Conservation (phyloP, 495 filamentous ascomycete genomes). For the Talaromyces adpressus region DNA sequence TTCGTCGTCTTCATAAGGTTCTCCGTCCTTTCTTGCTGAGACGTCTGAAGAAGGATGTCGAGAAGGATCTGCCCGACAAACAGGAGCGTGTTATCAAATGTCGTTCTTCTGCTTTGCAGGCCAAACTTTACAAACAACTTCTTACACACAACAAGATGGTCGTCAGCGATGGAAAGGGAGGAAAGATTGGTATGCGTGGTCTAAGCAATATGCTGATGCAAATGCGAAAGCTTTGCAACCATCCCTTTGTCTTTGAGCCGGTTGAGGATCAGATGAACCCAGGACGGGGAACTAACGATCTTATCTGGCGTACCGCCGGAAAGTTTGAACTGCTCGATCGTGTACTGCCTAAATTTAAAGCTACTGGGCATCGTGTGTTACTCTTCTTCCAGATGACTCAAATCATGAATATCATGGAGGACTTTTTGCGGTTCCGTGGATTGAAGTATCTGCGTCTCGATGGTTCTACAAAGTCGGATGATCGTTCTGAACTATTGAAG, state of each 20-base stretch:
- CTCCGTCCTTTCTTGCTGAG: constrained; percentile 93
- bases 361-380: constrained; percentile 82
- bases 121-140: constrained; percentile 92
- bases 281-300: constrained; percentile 73
- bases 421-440: constrained; percentile 80
- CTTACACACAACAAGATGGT: constrained; percentile 88
- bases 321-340: constrained; percentile 96
- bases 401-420: constrained; percentile 99
- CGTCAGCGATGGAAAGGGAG: constrained; percentile 91
- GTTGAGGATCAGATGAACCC: constrained; percentile 99
- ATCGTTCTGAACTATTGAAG: constrained; percentile 83
- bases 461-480: constrained; percentile 94
- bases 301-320: constrained; percentile 91
- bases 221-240: constrained; percentile 96
- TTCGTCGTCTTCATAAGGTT: constrained; percentile 97
- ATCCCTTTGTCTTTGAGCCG: constrained; percentile 96
- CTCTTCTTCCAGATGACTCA: constrained; percentile 99
- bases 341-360: constrained; percentile 85
- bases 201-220: constrained; percentile 99
- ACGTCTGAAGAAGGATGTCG: constrained; percentile 98
- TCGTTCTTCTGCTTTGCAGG: constrained; percentile 91
- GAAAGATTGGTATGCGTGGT: constrained; percentile 90
- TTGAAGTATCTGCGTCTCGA: constrained; percentile 86
- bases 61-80: constrained; percentile 97
- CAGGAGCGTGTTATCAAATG: constrained; percentile 98